Evolutionary conservation across 768 basidiomycete species (phyloP).

Genomic region (Mycena metata): DNA sequence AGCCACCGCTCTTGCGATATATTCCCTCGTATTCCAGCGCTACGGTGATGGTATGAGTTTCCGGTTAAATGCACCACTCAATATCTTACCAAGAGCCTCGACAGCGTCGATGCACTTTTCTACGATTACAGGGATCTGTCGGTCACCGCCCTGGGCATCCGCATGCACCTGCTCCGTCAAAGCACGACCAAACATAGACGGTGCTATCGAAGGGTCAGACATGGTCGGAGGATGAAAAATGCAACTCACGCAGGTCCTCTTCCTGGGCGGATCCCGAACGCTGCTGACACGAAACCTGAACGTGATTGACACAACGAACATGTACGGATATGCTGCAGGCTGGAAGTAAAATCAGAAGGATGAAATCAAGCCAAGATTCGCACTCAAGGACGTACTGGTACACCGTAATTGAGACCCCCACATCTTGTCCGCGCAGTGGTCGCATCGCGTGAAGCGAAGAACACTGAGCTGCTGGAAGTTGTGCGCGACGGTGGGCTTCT

Average conservation of each 20-base stretch:
- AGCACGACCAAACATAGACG: conserved; percentile 94
- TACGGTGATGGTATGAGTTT: conserved; percentile 44
- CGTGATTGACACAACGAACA: conserved; percentile 82
- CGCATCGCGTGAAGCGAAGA: conserved; percentile 91
- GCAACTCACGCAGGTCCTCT: conserved; percentile 58
- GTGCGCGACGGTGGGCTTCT: conserved; percentile 71
- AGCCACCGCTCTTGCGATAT: conserved; percentile 97
- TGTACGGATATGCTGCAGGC: conserved; percentile 91
- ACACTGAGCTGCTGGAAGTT: conserved; percentile 91
- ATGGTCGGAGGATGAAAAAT: conserved; percentile 7
- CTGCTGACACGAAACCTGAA: conserved; percentile 76
- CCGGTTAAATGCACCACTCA: not conserved
- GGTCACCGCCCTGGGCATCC: conserved; percentile 71
- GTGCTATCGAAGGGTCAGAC: conserved; percentile 61
- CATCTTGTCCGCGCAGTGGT: conserved; percentile 97
- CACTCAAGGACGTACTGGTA: conserved; percentile 68
- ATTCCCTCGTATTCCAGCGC: conserved; percentile 98
- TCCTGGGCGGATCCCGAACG: conserved; percentile 51
- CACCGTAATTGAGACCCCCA: conserved; percentile 98
- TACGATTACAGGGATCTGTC: conserved; percentile 87
- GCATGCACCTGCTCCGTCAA: conserved; percentile 85
- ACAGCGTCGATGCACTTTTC: conserved; percentile 97
- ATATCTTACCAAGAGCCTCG: conserved; percentile 79
- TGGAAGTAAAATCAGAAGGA: conserved; percentile 46
- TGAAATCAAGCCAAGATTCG: conserved; percentile 7